A percentile compares a stretch with the other conserved stretches of the same genome.
Conservation (phyloP, 345 rosid species). For the Clarkia xantiana region DNA sequence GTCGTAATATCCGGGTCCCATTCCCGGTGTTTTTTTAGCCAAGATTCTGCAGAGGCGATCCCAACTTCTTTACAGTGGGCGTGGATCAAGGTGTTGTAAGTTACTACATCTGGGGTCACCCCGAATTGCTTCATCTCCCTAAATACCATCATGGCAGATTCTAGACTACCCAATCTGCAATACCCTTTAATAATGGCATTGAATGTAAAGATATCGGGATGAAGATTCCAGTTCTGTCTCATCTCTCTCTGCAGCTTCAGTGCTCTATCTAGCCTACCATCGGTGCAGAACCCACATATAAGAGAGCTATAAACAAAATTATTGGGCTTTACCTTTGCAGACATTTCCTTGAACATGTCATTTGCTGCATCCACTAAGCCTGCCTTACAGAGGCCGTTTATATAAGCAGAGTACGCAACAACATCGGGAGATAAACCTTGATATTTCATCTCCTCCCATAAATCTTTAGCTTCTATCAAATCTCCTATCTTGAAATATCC, state of each 20-base stretch:
- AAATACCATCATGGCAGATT: conserved; percentile 29
- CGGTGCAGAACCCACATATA: conserved; percentile 44
- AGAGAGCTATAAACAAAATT: conserved; percentile 52
- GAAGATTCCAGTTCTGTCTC: conserved; percentile 37
- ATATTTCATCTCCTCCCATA: conserved; percentile 52
- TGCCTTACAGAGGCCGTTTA: conserved; percentile 47
- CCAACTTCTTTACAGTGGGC: conserved; percentile 44
- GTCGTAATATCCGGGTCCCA: conserved; percentile 54
- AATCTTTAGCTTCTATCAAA: conserved; percentile 29
- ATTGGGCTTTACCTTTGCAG: conserved; percentile 45
- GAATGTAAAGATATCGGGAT: conserved; percentile 42
- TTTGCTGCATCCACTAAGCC: conserved; percentile 53
- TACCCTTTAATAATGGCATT: conserved; percentile 54
- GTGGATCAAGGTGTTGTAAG: conserved; percentile 57
- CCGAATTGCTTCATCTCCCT: conserved; percentile 34
- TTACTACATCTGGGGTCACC: conserved; percentile 44
- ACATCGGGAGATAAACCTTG: conserved; percentile 41
- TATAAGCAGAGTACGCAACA: conserved; percentile 54
- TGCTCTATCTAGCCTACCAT: conserved; percentile 40
- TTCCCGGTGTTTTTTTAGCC: conserved; percentile 28
- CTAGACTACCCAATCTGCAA: conserved; percentile 43
- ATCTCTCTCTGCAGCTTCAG: conserved; percentile 38
- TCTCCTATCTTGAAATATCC: conserved; percentile 44
- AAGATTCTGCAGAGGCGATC: conserved; percentile 33
- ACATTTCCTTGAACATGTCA: conserved; percentile 40